Conservation (phyloP, 208 protist species). For the Acanthamoeba castellanii region DNA sequence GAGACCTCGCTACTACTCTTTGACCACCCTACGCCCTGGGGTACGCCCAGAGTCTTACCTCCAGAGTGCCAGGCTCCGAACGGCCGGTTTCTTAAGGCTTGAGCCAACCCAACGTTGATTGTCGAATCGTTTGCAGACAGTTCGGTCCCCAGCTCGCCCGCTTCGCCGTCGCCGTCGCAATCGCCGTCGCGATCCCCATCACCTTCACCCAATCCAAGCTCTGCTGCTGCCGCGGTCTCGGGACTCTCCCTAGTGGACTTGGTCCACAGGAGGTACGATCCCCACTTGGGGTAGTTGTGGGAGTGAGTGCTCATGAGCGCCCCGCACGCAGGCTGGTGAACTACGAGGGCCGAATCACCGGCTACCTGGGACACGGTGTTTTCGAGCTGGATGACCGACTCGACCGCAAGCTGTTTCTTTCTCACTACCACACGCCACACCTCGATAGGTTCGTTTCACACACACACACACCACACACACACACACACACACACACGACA, state of each 20-base stretch:
- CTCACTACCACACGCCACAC: slow-evolving; percentile 27
- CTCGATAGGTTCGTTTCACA: not conserved
- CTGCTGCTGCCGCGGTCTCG: not conserved
- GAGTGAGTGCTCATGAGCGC: not conserved
- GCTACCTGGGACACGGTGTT: not conserved
- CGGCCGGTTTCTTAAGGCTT: not conserved
- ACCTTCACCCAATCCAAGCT: not conserved
- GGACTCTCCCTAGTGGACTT: not conserved
- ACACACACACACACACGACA: not conserved
- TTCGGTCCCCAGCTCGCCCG: not conserved
- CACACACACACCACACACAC: not conserved
- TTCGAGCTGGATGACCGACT: slow-evolving; percentile 4
- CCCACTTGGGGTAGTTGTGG: not conserved
- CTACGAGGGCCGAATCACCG: slow-evolving; percentile 31
- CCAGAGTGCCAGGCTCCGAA: not conserved
- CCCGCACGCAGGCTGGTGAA: not conserved
- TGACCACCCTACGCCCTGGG: not conserved
- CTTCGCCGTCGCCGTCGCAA: not conserved
- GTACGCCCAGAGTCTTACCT: not conserved
- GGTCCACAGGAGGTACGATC: not conserved
- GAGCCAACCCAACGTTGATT: not conserved
- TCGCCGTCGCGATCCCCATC: not conserved
- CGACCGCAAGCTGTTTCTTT: slow-evolving; percentile 30
- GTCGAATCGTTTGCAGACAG: not conserved
- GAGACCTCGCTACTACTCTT: not conserved